Evolutionary conservation across 148 eudicot genomes (phyloP), one percentile per base, ranked within the genome.

Genomic region (Dysphania ambrosioides): DNA sequence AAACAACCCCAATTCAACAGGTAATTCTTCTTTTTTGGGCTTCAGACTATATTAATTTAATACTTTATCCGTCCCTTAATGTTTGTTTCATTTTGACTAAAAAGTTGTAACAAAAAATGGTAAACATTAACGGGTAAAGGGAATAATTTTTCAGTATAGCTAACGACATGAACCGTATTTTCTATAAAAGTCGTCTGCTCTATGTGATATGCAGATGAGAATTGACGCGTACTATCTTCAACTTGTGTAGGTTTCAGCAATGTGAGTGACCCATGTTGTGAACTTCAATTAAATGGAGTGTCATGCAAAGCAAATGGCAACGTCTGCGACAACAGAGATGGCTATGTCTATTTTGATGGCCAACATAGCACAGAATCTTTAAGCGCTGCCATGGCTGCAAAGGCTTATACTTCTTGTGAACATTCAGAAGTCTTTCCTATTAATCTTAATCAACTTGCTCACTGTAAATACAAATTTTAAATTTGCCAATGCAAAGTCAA

Each of bases 281-380:
- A 79, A 62, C 42, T 79, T 7, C 38, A 74, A 64, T 9, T 10
- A 15, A 61, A 47, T 30, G 77, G 77, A 21, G 35, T 62, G 29
- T 68, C 76, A 6, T 82, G 85, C 73, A 57, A 61, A 73, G 35
- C 23, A 35, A 35, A 62, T 10, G 83, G 80, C 0, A n/a, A 31
- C 0, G 69, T 83, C 16, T 79, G 80, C 31, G 51, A 40, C 1
- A 71, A 79, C 58, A 76, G 80, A 68, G 64, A 47, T 6, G 15
- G 42, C 36, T 79, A 60, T 55, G 80, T 55, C 19, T 83, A 76
- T 21, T 83, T 79, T 49, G 82, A 83, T 13, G 83, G 78, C 8
- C 85, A 83, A 36, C 85, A 83, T 42, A 79, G 49, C 72, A 83
- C 85, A 0, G 69, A 79, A 79, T 67, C 80, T 60, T 68, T 83